These are phyloP conservation scores for Annulohypoxylon bovei DNA, from an alignment of 495 filamentous ascomycete genomes.

Conservation along the genomic window DNA sequence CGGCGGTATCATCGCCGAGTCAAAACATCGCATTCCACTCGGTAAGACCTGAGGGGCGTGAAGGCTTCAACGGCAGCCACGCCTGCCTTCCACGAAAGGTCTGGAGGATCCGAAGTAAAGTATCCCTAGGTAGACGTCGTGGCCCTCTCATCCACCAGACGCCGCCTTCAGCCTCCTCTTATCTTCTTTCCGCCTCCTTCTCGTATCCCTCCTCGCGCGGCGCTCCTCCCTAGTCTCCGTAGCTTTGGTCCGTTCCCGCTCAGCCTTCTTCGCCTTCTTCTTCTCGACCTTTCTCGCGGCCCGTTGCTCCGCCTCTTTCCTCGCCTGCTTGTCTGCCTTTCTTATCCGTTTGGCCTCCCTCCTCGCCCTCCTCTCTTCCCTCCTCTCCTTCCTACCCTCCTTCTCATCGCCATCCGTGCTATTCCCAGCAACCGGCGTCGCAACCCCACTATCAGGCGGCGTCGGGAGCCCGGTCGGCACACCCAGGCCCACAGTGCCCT, in stretches of 20 bases:
- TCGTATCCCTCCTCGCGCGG: conserved; percentile 49
- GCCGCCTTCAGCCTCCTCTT: conserved; percentile 43
- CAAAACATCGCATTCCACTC: background rate
- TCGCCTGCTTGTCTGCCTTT: conserved; percentile 53
- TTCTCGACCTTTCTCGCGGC: conserved; percentile 44
- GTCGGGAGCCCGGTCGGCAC: conserved; percentile 28
- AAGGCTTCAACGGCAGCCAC: background rate
- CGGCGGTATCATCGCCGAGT: background rate
- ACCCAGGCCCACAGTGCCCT: conserved; percentile 67
- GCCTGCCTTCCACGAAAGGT: background rate
- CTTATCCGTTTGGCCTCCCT: conserved; percentile 48
- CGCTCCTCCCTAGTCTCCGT: conserved; percentile 53
- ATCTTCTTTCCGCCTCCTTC: conserved; percentile 53
- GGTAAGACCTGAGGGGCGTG: too few species aligned
- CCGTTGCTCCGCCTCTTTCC: conserved; percentile 38
- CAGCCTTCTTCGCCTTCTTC: conserved; percentile 46
- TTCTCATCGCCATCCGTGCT: conserved; percentile 18
- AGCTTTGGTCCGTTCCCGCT: conserved; percentile 40
- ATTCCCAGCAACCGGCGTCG: conserved; percentile 43
- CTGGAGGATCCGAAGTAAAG: background rate
- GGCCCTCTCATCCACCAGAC: conserved; percentile 18
- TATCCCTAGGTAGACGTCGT: background rate
- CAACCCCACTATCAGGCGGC: conserved; percentile 45
- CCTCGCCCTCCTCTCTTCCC: conserved; percentile 48
- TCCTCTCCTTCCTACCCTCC: conserved; percentile 46